These are phyloP conservation scores for Phytophthora fragariae DNA, from an alignment of 352 stramenopile species.

Conservation along the genomic window DNA sequence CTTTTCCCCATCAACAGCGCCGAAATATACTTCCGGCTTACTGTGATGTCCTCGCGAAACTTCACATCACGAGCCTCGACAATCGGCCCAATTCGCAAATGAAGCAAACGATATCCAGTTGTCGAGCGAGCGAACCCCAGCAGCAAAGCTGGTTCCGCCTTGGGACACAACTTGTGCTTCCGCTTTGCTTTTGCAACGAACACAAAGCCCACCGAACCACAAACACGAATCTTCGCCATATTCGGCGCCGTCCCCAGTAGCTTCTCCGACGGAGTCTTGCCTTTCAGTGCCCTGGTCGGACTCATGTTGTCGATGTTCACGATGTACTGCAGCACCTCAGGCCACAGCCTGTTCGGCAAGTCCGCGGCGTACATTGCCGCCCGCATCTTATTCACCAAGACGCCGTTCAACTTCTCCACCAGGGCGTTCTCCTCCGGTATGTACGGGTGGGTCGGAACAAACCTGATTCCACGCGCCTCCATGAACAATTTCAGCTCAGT, in stretches of 20 bases:
- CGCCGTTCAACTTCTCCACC: constrained; percentile 1
- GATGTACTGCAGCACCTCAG: constrained; percentile 11
- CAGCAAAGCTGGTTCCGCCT: background rate
- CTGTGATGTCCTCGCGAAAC: background rate
- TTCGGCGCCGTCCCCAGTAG: background rate
- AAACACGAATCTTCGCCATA: constrained; percentile 3
- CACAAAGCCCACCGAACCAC: constrained; percentile 3
- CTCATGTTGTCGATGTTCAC: constrained; percentile 16
- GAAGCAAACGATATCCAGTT: background rate
- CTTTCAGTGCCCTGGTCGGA: background rate
- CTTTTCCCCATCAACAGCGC: background rate
- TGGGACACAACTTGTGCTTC: background rate
- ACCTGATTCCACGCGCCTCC: constrained; percentile 1
- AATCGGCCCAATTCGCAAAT: background rate
- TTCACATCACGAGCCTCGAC: background rate
- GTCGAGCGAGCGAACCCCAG: background rate
- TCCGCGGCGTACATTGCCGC: constrained; percentile 10
- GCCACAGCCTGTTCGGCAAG: constrained; percentile 1
- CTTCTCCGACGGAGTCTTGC: constrained; percentile 7
- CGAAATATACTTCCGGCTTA: background rate
- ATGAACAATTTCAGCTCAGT: background rate
- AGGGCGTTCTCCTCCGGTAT: constrained; percentile 14
- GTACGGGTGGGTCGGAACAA: constrained; percentile 14
- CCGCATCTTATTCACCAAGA: constrained; percentile 7
- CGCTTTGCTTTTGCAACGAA: background rate